Base-by-base conservation (phyloP, 805 yeast species). In the Pichia nanzhaoensis region DNA sequence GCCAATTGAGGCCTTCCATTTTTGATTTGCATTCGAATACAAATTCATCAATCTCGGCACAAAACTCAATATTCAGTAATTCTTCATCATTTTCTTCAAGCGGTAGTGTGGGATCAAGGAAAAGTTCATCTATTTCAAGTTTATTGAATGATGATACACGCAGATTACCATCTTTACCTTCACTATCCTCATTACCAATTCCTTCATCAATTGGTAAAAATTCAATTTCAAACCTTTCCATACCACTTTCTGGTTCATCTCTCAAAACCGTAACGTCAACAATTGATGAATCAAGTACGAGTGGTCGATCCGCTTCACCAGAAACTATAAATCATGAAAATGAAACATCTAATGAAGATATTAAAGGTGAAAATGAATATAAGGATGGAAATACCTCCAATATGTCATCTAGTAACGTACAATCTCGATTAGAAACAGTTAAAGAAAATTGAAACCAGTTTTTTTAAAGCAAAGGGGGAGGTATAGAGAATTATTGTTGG, bases 51-150 rank as follows among this genome's bases (percentile, higher is more conserved):
- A 43, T 51, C 7, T 57, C 63, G 3, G 54, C 56, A 5, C 54
- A 58, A 4, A 51, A 47, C 40, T 58, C 62, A 5, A 55, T 58
- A n/a, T 59, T 57, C 41, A 56, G 61, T 24, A 36, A 32, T 38
- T 17, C 51, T 14, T 53, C 58, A 6, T 46, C 57, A 28, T 48
- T 52, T 8, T 57, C 62, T 12, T 54, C 59, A 18, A 42, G 34
- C 18, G 35, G 37, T 16, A 35, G 36, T 30, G 13, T 42, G 20
- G 34, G 64, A 59, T 46, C 60, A 66, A 40, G 66, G 34, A 17
- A 20, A 22, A 31, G 49, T 17, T 55, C 61, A 2, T 57, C 61
- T 16, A 55, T 59, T 18, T 55, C 60, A 1, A 59, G 51, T 42
- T 46, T 56, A 4, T 41, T 59, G 17, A 59, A 57, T 39, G 51